Conservation (phyloP, 306 rosid genomes). For the Neltuma alba region DNA sequence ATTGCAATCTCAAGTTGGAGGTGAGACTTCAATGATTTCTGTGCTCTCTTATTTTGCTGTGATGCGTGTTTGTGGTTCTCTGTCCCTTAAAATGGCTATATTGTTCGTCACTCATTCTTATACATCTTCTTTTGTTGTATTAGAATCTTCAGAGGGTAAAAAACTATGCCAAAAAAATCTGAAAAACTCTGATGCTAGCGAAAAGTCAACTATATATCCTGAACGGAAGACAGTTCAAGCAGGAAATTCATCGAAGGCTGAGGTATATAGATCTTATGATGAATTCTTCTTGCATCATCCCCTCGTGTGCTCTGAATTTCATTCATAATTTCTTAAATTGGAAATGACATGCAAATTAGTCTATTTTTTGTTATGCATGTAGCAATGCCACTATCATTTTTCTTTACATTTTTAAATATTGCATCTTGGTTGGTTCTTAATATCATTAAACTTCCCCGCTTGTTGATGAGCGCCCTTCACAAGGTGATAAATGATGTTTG, state of each 20-base stretch:
- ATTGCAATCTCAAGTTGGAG: conserved; percentile 53
- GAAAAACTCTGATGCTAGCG: conserved; percentile 26
- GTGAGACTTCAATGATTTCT: conserved; percentile 48
- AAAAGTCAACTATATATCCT: conserved; percentile 41
- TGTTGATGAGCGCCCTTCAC: not conserved
- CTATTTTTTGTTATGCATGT: not conserved
- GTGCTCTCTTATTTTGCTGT: conserved; percentile 15
- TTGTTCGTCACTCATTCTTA: conserved; percentile 6
- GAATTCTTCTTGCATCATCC: conserved; percentile 10
- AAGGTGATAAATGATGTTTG: conserved; percentile 7
- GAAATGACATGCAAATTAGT: conserved; percentile 14
- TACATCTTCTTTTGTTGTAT: conserved; percentile 34
- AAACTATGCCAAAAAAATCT: conserved; percentile 18
- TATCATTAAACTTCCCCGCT: conserved; percentile 4
- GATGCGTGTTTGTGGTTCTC: conserved; percentile 22
- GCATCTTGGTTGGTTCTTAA: not conserved
- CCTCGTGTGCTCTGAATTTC: not conserved
- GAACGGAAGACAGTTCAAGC: conserved; percentile 55
- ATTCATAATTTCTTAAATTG: conserved; percentile 14
- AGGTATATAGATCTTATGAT: conserved; percentile 50
- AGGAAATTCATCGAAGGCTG: conserved; percentile 41
- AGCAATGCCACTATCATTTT: not conserved
- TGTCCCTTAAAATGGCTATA: not conserved
- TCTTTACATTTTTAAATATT: not conserved
- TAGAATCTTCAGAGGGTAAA: conserved; percentile 34